Evolutionary conservation across 2,329 filamentous ascomycete genomes (phyloP).

Genomic region (Xylariaceae sp.): DNA sequence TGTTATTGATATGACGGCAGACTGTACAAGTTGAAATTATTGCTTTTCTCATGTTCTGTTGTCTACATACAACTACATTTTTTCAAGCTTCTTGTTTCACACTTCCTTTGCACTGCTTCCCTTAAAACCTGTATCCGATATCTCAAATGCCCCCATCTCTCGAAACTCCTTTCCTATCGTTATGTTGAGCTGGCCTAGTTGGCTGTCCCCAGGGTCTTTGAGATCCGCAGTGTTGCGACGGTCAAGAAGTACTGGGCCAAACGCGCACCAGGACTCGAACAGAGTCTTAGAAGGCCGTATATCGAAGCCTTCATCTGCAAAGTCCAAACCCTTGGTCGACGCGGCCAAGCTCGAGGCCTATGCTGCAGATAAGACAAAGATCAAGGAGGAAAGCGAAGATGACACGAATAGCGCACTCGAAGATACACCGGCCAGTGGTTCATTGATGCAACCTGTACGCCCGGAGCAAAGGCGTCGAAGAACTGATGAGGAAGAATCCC

Average conservation of each 20-base stretch:
- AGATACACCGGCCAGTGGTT: background rate
- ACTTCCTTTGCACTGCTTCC: background rate
- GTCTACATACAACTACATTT: no score
- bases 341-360: background rate
- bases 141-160: no score
- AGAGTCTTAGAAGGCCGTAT: constrained; percentile 21
- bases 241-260: background rate
- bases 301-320: constrained; percentile 12
- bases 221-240: background rate
- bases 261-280: constrained; percentile 2
- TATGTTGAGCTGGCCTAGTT: constrained; percentile 16
- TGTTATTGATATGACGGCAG: no score
- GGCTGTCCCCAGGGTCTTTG: constrained; percentile 9
- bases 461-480: no score
- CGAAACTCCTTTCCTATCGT: background rate
- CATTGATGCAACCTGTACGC: no score
- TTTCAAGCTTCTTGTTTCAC: no score
- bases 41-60: no score
- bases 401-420: background rate
- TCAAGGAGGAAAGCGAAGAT: background rate
- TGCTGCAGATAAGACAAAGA: background rate
- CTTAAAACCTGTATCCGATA: no score
- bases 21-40: no score
- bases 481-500: no score
- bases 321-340: background rate